Percentiles rank a stretch among this genome's conserved stretches.
phyloP scores from a whole-genome alignment of 2,329 filamentous ascomycete species.

The Aureobasidium sp. region DNA sequence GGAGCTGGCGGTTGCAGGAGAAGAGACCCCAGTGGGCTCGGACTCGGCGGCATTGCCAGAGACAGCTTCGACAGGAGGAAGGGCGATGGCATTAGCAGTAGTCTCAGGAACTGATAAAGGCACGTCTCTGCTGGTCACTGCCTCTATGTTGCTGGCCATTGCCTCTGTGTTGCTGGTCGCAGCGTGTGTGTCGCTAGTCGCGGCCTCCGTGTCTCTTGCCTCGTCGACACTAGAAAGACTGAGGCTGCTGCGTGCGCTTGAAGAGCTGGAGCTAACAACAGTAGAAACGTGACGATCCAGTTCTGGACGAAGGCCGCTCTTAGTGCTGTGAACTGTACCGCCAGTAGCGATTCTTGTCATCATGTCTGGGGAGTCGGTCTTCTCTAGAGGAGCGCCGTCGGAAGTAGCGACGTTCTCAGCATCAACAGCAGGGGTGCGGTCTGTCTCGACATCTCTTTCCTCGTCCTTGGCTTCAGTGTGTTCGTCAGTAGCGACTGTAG shows the following conservation, averaged over 20 bases:
- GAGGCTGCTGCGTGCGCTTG: conserved; percentile 1
- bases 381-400: background rate
- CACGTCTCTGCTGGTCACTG: background rate
- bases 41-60: background rate
- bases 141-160: background rate
- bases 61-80: background rate
- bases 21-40: background rate
- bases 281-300: conserved; percentile 25
- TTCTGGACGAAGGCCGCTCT: conserved; percentile 14
- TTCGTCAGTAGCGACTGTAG: background rate
- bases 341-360: background rate
- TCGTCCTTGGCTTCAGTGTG: background rate
- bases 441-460: background rate
- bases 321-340: background rate
- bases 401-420: background rate
- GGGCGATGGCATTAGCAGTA: background rate
- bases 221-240: conserved; percentile 15
- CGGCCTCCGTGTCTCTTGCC: background rate
- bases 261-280: conserved; percentile 19
- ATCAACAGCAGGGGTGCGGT: background rate
- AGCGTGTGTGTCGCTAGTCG: background rate
- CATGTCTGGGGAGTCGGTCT: conserved; percentile 8
- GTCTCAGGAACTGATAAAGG: background rate
- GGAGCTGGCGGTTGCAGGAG: background rate
- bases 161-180: background rate